phyloP scores from a whole-genome alignment of 371 early-diverging fungal genomes.

The Ordospora colligata region DNA sequence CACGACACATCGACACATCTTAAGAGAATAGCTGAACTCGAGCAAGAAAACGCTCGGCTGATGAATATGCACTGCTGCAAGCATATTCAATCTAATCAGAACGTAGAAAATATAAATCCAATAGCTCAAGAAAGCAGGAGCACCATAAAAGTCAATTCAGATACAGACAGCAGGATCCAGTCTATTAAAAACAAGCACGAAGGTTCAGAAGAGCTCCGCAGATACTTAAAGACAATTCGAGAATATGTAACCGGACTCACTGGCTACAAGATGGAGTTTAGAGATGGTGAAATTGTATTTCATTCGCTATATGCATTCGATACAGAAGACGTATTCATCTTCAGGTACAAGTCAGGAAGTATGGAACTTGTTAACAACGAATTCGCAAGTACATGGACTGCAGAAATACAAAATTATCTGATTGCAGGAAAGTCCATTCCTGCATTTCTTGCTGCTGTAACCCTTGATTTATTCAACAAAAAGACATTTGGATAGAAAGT shows the following conservation, averaged over 20 bases:
- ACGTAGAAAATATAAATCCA: not conserved
- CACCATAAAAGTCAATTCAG: not conserved
- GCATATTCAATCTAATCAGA: no score
- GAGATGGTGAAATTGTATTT: not conserved
- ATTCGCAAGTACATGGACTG: conserved; percentile 39
- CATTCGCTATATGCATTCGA: conserved; percentile 57
- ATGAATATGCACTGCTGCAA: not conserved
- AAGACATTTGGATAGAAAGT: conserved; percentile 54
- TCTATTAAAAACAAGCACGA: not conserved
- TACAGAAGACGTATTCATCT: conserved; percentile 52
- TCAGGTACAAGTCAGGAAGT: conserved; percentile 34
- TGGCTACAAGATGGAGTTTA: conserved; percentile 36
- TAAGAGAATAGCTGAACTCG: not conserved
- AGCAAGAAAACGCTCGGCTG: not conserved
- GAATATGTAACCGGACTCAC: conserved; percentile 26
- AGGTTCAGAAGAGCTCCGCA: not conserved
- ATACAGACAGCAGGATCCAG: not conserved
- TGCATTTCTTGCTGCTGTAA: conserved; percentile 58
- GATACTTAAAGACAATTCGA: conserved; percentile 3
- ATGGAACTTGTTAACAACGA: conserved; percentile 43
- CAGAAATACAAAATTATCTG: conserved; percentile 50
- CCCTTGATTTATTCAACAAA: conserved; percentile 57
- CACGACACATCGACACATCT: not conserved
- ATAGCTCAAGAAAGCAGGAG: not conserved
- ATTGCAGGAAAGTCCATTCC: conserved; percentile 49